Conservation (phyloP, 768 basidiomycete genomes). For the Grammothele lineata region DNA sequence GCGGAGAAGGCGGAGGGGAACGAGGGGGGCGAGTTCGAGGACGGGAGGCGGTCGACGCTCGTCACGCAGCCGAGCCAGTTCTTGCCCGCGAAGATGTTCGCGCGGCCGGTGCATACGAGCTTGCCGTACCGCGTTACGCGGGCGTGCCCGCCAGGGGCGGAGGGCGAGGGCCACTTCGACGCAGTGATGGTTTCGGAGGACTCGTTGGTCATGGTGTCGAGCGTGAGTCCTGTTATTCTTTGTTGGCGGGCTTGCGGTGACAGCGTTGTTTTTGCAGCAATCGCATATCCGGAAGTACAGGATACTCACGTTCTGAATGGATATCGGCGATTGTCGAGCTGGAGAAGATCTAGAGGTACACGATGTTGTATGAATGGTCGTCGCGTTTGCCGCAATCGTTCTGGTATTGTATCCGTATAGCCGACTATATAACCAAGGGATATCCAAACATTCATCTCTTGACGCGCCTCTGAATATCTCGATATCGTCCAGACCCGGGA, state of each 20-base stretch:
- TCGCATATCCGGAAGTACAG: conserved; percentile 19
- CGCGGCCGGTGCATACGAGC: conserved; percentile 36
- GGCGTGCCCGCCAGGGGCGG: conserved; percentile 3
- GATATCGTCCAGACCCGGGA: too few relatives aligned
- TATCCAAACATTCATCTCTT: too few relatives aligned
- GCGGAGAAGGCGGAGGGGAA: conserved; percentile 8
- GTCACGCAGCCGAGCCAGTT: too few relatives aligned
- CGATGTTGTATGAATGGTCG: too few relatives aligned
- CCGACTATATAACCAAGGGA: too few relatives aligned
- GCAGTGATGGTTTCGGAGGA: conserved; percentile 56
- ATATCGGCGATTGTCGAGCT: too few relatives aligned
- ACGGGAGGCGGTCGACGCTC: too few relatives aligned
- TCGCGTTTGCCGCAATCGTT: too few relatives aligned
- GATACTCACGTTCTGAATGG: conserved; percentile 21
- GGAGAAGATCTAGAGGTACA: too few relatives aligned
- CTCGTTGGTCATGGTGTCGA: conserved; percentile 43
- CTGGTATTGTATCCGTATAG: too few relatives aligned
- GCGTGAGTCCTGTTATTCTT: conserved; percentile 8
- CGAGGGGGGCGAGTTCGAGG: not conserved
- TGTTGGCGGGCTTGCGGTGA: not conserved
- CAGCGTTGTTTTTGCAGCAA: not conserved
- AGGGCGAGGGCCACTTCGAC: conserved; percentile 15
- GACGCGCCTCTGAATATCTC: too few relatives aligned
- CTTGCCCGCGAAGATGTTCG: conserved; percentile 34
- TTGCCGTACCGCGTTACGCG: conserved; percentile 42